Conservation (phyloP, 169 alveolate species). For the Plasmodium vivax region DNA sequence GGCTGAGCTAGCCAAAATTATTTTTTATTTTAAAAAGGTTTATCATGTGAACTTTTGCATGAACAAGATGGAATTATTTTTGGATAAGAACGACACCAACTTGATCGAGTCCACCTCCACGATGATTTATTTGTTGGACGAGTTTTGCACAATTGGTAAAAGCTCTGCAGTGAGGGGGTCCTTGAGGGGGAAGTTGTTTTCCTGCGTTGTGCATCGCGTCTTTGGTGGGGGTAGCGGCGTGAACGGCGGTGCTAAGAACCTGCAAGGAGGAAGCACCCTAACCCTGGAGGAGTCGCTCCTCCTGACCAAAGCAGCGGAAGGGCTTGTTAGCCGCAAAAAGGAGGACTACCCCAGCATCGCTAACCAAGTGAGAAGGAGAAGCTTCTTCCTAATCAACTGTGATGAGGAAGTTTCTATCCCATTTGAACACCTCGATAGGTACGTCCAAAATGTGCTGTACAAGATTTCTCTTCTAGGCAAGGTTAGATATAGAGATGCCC, state of each 20-base stretch:
- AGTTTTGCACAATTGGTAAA: slow-evolving; percentile 5
- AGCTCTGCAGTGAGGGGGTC: not conserved
- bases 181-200: slow-evolving; percentile 11
- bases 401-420: not conserved
- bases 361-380: not conserved
- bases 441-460: slow-evolving; percentile 10
- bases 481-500: slow-evolving; percentile 3
- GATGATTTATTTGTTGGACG: slow-evolving; percentile 21
- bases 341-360: not conserved
- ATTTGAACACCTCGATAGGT: not conserved
- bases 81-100: slow-evolving; percentile 9
- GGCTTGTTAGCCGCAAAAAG: not conserved
- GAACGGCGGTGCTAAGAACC: not conserved
- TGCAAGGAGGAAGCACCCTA: not conserved
- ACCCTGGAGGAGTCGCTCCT: slow-evolving; percentile 10
- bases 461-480: slow-evolving; percentile 29
- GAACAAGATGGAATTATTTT: slow-evolving; percentile 25
- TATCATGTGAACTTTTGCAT: slow-evolving; percentile 63
- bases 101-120: slow-evolving; percentile 36
- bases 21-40: slow-evolving; percentile 51
- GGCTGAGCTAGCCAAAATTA: slow-evolving; percentile 41
- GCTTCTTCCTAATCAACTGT: not conserved
- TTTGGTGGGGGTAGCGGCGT: not conserved
- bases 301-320: slow-evolving; percentile 14
- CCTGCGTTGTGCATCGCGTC: not conserved